These are phyloP conservation scores for Austroboletus festivus DNA, from an alignment of 768 basidiomycete species.

Conservation along the genomic window DNA sequence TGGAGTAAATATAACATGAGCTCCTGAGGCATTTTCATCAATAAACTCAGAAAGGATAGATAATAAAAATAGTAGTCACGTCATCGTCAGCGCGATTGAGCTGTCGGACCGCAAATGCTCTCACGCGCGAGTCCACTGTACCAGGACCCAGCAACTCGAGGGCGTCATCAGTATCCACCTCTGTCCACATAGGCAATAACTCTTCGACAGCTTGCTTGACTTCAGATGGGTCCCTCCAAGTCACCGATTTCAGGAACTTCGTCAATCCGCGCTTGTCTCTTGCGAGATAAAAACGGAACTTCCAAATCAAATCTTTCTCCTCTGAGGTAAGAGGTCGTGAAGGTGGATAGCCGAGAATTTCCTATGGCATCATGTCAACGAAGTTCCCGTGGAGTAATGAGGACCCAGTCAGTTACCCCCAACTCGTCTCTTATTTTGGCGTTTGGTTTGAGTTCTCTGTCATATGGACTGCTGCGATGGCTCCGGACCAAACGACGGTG, in stretches of 20 bases:
- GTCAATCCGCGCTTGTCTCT: slow-evolving; percentile 92
- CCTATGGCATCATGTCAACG: slow-evolving; percentile 41
- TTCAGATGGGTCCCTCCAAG: slow-evolving; percentile 94
- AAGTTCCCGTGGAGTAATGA: neutral
- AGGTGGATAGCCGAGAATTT: slow-evolving; percentile 88
- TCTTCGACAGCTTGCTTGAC: slow-evolving; percentile 98
- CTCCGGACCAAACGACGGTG: slow-evolving; percentile 91
- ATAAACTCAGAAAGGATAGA: neutral
- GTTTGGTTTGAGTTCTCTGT: slow-evolving; percentile 94
- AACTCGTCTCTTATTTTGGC: slow-evolving; percentile 93
- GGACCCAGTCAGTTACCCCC: slow-evolving; percentile 50
- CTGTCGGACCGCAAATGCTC: slow-evolving; percentile 92
- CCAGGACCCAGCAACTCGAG: slow-evolving; percentile 90
- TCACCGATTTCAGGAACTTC: slow-evolving; percentile 96
- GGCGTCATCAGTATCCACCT: slow-evolving; percentile 95
- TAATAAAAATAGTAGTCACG: slow-evolving; percentile 41
- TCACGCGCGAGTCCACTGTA: slow-evolving; percentile 85
- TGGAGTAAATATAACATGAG: slow-evolving; percentile 89
- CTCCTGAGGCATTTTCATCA: slow-evolving; percentile 52
- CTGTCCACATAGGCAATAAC: slow-evolving; percentile 92
- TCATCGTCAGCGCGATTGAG: slow-evolving; percentile 92
- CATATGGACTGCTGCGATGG: slow-evolving; percentile 91
- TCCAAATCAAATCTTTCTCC: slow-evolving; percentile 97
- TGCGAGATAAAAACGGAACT: slow-evolving; percentile 96
- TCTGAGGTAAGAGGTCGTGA: slow-evolving; percentile 82